Conservation (phyloP, 2,329 filamentous ascomycete species). For the Penicillium nordicum region DNA sequence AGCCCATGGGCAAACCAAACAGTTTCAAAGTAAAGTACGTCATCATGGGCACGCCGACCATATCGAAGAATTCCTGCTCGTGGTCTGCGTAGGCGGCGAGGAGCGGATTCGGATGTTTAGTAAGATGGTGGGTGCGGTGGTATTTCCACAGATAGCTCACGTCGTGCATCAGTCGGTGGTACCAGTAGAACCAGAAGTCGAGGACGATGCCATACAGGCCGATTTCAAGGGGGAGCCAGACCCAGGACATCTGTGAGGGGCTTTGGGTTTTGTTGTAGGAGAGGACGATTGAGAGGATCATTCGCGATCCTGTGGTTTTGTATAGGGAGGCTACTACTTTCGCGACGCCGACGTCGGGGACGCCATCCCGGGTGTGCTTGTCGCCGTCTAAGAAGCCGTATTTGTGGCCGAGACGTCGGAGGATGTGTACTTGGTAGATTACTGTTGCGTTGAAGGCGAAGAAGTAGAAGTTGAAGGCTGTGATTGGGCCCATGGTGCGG, state of each 20-base stretch:
- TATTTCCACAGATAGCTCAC: constrained; percentile 42
- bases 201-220: constrained; percentile 24
- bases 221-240: constrained; percentile 37
- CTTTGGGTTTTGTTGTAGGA: constrained; percentile 26
- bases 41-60: constrained; percentile 41
- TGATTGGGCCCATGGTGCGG: constrained; percentile 29
- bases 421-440: constrained; percentile 35
- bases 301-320: constrained; percentile 34
- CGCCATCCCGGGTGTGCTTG: constrained; percentile 34
- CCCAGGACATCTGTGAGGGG: constrained; percentile 29
- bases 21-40: constrained; percentile 37
- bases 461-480: constrained; percentile 40
- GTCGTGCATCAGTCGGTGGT: constrained; percentile 42
- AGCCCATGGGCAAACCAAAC: constrained; percentile 44
- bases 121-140: constrained; percentile 47
- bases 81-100: constrained; percentile 43
- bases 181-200: constrained; percentile 28
- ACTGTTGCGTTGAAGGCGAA: constrained; percentile 40
- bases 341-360: constrained; percentile 40
- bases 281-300: constrained; percentile 33
- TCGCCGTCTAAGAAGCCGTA: constrained; percentile 24
- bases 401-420: constrained; percentile 20
- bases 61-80: constrained; percentile 46
- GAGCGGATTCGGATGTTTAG: constrained; percentile 46
- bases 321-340: constrained; percentile 36